Base-by-base conservation (phyloP, 768 basidiomycete genomes). In the Hypsizygus marmoreus region DNA sequence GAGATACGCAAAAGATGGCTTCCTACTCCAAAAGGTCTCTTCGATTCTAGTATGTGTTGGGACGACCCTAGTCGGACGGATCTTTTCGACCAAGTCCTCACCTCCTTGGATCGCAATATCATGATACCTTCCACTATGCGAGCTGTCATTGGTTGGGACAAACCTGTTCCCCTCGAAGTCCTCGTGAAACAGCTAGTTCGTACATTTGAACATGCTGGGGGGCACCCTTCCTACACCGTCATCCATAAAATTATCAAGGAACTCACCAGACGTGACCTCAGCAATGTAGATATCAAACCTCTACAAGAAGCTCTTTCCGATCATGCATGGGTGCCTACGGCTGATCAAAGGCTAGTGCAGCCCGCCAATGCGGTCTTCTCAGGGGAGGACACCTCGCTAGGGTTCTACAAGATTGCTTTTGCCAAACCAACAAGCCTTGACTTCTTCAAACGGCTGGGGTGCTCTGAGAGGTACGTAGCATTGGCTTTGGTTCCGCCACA, bases 41-140 rank as follows among this genome's bases (percentile, higher is more conserved):
- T 60, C 10, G 48, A 49, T 3, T 56, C 66, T 13, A 46, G 38
- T 1, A 45, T 59, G 11, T 72, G 73, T 49, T 58, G 60, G 14
- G 66, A 69, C 30, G 56, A 57, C n/a, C 59, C 37, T 12, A 54
- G 50, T 38, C 56, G 48, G 9, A 44, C 28, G 22, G 43, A 56
- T 30, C 61, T 78, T 2, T 76, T 73, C 43, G 71, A 77, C 43
- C 50, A 62, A 25, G 72, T 77, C 2, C 53, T 77, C 24, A 50
- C 62, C 1, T 53, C 66, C 1, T 55, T 76, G 34, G 62, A 65
- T 20, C 25, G 49, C 6, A 17, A 32, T 13, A 41, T 65, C 10
- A 45, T 34, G 6, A 41, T 71, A 12, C 61, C 67, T 1, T 31
- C 54, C 4, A 60, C 66, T 0, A 50, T 77, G 20, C 63, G 55